Evolutionary conservation across 2,329 filamentous ascomycete species (phyloP), one percentile per base, ranked within the genome.

Genomic region (Dryadomyces sulphureus): DNA sequence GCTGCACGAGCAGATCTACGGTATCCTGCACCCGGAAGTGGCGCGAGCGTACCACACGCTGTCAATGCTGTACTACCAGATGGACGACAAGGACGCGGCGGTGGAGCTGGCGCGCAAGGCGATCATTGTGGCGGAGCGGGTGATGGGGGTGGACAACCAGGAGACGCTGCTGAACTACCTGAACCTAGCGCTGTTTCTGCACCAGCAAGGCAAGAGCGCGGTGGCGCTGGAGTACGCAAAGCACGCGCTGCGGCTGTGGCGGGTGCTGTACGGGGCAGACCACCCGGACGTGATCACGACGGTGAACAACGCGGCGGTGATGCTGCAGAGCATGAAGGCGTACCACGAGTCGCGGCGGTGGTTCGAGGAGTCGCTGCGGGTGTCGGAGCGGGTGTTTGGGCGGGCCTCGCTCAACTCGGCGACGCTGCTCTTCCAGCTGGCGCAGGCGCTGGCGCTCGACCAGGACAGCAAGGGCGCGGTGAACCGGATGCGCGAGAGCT

Each of bases 211-310:
- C 53, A 90, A 95, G 61, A 95, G 89, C 59, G 84, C 81, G 64
- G 75, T 77, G 49, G 92, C 90, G n/a, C 70, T 98, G 46, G 73
- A 77, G 12, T 95, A 94, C 60, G 83, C 93, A 53, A 86, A 85
- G 61, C 92, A 98, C 61, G 92, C 92, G 7, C 75, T 98, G 54
- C 81, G 92, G 60, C 72, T 98, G 51, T 96, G 90, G 90, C 95
- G 94, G 70, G 77, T 96, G 56, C 90, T 96, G 56, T 98, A 95
- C 60, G 92, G 92, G 27, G 70, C 82, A 25, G 84, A 87, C 56
- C 92, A 98, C 65, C 92, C 92, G 3, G 92, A 98, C 65, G 94
- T 88, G 8, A 95, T 98, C 65, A 98, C 93, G 8, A 96, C 92
- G 16, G 83, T 96, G 65, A 98, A 96, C 75, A 98, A 98, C 59